Base-by-base conservation (phyloP, 352 stramenopile genomes). In the Globisporangium splendens region DNA sequence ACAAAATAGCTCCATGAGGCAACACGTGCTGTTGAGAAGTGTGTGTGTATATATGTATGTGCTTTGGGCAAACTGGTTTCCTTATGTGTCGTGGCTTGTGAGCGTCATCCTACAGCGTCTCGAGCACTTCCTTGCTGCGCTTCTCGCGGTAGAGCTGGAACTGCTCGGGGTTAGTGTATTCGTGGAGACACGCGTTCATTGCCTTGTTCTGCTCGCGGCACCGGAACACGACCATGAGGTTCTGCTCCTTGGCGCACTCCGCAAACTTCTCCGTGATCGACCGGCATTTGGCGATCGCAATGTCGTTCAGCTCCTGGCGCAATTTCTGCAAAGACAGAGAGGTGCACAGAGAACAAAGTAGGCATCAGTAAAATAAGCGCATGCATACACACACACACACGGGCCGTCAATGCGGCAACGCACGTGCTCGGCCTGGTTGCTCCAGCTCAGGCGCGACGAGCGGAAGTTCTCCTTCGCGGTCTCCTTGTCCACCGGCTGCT, bases 401-500 rank as follows among this genome's bases (percentile, higher is more conserved):
- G 18, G 8, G 12, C 14, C 21, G 35, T 54, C 35, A 47, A 24
- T 61, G 35, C 14, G 18, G 41, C 18, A n/a, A 77, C 75, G 52
- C 54, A 91, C 79, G 47, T 93, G 81, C 59, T 91, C 81, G 3
- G 83, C 83, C 62, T 91, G 83, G 67, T 91, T 93, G 62, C 81
- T 91, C 83, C 83, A 91, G 39, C 77, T 82, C 65, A 93, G 73
- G 35, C 83, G 79, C 66, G 79, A 91, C 41, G 77, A 83, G 64
- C 83, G 83, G 62, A 86, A 89, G 22, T 70, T 62, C 54, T 82
- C 72, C 72, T 91, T 91, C 18, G 75, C 77, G 24, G 72, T 87
- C 69, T 91, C 81, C 64, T 88, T 87, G 53, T 87, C 77, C 61
- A 87, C 73, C 22, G 71, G 54, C 51, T 82, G 61, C 67, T 88